Base-by-base conservation (phyloP, 1,139 yeast species). In the Schwanniomyces etchellsii region DNA sequence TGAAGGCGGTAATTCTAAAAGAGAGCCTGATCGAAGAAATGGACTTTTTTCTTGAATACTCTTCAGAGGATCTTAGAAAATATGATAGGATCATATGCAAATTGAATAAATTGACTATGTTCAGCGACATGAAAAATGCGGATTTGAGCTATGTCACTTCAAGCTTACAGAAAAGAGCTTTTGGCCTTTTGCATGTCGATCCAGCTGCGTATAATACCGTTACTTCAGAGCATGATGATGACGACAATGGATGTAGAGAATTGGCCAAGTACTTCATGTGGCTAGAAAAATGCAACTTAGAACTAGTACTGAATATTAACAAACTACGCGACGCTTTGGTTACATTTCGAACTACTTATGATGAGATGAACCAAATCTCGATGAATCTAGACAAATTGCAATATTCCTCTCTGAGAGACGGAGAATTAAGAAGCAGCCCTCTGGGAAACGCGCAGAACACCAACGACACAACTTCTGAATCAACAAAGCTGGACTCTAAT, bases 1-100 rank as follows among this genome's bases (percentile, higher is more conserved):
- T 77, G 28, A 75, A 78, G 28, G 74, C 70, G 29, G 63, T 64
- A 20, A 81, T 83, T 43, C 46, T 81, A 16, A 64, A 64, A 26
- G n/a, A n/a, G n/a, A n/a, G n/a, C n/a, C n/a, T n/a, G n/a, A 46
- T 65, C 3, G 47, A 61, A 12, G 82, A 77, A 28, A 75, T 78
- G 28, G 74, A 70, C 29, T 63, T 64, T 20, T 82, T 83, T 43
- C 46, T 81, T 16, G 64, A 64, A 26, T 80, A 66, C 42, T 72
- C 82, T 1, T 39, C 58, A 15, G 55, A 58, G 9, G 85, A 80
- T 42, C 48, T 80, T 20, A 48, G 44, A 2, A 47, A 45, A 2
- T 62, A 69, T 33, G 50, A 53, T 11, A 39, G 34, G 1, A 33
- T 47, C 1, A 47, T 73, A 11, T 50, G 55, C 13, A 60, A 56